Evolutionary conservation across 345 rosid genomes (phyloP), one percentile per base, ranked within the genome.

Genomic region (Clausena lansium): DNA sequence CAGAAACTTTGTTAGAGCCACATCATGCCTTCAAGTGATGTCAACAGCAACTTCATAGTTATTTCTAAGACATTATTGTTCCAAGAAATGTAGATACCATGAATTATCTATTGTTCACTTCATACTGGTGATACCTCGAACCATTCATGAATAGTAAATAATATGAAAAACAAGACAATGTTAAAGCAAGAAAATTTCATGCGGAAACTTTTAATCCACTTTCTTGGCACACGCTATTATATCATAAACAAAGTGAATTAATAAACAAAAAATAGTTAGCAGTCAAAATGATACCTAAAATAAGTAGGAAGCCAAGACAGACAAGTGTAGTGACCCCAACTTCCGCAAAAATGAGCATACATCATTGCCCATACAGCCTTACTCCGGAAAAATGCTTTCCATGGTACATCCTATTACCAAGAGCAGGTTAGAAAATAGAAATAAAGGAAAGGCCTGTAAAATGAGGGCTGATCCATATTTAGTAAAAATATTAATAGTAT

Each of bases 271-370:
- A 70, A 20, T 33, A 1, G 28, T 71, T 41, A 79, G 50, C 63
- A 55, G 54, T 72, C 19, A 28, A 39, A 76, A 33, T 50, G 36
- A 74, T 91, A 93, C 99, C 98, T 91, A 80, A 95, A 95, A 87
- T 88, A 95, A 9, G 96, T 89, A 33, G 98, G 99, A 77, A 95
- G 94, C 99, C 99, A 95, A 76, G 99, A 91, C 60, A 95, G 89
- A 82, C 96, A 92, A 68, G 95, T 89, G 74, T 89, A 93, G 77
- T 95, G 97, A 72, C 98, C 97, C 99, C 99, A 95, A 78, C 97
- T 93, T 80, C 99, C 99, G 77, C 99, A 95, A 83, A 95, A 95
- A 81, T 95, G 98, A 62, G 92, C 89, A 83, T 93, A 95, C 85
- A 89, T 89, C 98, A 95, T 95, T 33, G 99, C 98, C 99, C 96